Base-by-base conservation (phyloP, 345 rosid species). In the Sonneratia alba region DNA sequence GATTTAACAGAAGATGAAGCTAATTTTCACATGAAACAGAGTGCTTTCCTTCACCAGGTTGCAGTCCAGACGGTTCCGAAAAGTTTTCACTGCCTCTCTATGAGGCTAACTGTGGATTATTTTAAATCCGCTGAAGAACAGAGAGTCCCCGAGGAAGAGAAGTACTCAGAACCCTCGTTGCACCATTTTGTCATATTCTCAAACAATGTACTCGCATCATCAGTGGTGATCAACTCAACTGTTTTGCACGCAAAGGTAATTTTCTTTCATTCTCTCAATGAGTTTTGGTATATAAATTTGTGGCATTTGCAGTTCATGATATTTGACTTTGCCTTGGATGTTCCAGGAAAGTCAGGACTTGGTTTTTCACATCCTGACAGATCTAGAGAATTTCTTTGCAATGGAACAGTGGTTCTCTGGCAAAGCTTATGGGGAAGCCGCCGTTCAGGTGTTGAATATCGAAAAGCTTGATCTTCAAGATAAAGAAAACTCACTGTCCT, bases 31-130 rank as follows among this genome's bases (percentile, higher is more conserved):
- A 77, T 77, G 76, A 77, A 72, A 72, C 79, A 77, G 70, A 77
- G 79, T 72, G 76, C 76, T 73, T 77, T 77, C 67, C 75, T 77
- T 22, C 73, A 87, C 79, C 96, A 88, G 77, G 86, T 92, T 66
- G 96, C 95, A 38, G 89, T 92, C 61, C 98, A 96, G 78, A 95
- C 96, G 63, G 87, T 88, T 80, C 98, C 98, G n/a, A 96, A 89
- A 87, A 87, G 96, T 82, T 96, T 84, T 71, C 97, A 92, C 82
- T 92, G 98, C 86, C 82, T 91, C 74, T 91, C 91, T 75, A 85
- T 92, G 88, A 88, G 87, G 76, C 81, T 96, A 77, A 92, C 98
- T 8, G 89, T 89, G 68, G 97, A 91, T 69, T 87, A 89, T 87
- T 96, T 92, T 82, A 85, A 81, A 84, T 85, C 89, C 21, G 55